Conservation (phyloP, 768 basidiomycete genomes). For the Tulasnella calospora region DNA sequence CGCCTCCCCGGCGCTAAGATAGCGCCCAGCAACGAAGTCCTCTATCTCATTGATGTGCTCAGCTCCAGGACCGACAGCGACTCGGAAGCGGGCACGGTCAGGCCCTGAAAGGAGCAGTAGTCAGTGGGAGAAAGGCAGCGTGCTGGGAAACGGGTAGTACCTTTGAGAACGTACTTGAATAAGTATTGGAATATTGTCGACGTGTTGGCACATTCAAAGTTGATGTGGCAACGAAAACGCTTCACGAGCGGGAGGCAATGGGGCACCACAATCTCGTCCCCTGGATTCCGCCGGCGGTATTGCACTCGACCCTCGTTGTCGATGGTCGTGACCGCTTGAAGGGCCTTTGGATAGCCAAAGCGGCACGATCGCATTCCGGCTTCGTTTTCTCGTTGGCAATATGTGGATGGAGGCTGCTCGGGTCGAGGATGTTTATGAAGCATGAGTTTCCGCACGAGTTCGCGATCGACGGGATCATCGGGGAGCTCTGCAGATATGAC, state of each 20-base stretch:
- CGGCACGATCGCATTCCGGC: slow-evolving; percentile 31
- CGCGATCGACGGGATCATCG: slow-evolving; percentile 31
- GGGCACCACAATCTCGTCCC: slow-evolving; percentile 36
- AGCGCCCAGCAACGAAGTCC: slow-evolving; percentile 37
- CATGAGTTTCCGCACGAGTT: slow-evolving; percentile 37
- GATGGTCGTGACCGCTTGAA: slow-evolving; percentile 32
- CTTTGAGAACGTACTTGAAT: slow-evolving; percentile 43
- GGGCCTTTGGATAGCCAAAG: slow-evolving; percentile 30
- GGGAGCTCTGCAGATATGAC: slow-evolving; percentile 40
- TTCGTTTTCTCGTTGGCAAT: too few relatives aligned
- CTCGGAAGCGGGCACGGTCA: slow-evolving; percentile 24
- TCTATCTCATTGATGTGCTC: slow-evolving; percentile 37
- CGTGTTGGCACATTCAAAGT: slow-evolving; percentile 32
- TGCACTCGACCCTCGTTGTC: slow-evolving; percentile 34
- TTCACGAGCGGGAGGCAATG: slow-evolving; percentile 33
- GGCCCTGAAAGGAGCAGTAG: slow-evolving; percentile 25
- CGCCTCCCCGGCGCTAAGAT: slow-evolving; percentile 39
- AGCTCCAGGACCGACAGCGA: slow-evolving; percentile 14
- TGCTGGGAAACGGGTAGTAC: slow-evolving; percentile 26
- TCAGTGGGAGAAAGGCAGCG: not conserved
- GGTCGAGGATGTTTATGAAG: slow-evolving; percentile 35
- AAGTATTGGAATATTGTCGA: slow-evolving; percentile 40
- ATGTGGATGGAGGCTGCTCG: too few relatives aligned
- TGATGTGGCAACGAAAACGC: slow-evolving; percentile 39
- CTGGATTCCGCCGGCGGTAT: slow-evolving; percentile 32